Conservation (phyloP, 306 rosid species). For the Cicer bijugum region DNA sequence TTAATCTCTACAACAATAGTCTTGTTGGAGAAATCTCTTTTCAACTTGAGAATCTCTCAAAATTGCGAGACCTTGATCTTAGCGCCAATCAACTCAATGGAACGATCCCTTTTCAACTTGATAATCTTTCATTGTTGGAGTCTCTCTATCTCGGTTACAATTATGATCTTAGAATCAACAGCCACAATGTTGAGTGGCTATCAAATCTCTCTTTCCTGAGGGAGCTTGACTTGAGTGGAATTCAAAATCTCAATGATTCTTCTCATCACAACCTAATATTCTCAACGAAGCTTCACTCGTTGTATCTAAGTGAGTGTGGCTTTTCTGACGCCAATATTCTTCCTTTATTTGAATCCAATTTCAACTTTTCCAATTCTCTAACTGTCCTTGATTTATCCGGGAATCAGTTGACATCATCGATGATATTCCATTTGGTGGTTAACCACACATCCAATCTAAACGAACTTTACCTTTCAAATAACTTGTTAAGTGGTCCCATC, state of each 20-base stretch:
- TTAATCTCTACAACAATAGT: background rate
- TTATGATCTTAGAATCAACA: background rate
- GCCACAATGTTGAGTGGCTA: background rate
- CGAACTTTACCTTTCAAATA: rapidly evolving
- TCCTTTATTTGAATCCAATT: background rate
- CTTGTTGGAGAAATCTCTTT: background rate
- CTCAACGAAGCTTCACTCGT: background rate
- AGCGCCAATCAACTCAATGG: background rate
- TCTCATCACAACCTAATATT: background rate
- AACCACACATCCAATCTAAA: constrained; percentile 19
- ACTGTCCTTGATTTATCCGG: background rate
- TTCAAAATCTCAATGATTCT: background rate
- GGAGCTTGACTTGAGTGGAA: background rate
- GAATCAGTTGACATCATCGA: background rate
- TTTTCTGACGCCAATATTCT: constrained; percentile 13
- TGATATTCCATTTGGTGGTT: background rate
- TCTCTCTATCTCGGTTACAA: background rate
- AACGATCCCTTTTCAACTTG: constrained; percentile 28
- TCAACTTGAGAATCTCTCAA: constrained; percentile 27
- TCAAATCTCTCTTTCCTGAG: constrained; percentile 22
- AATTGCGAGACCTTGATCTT: background rate
- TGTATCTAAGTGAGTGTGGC: background rate
- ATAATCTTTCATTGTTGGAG: constrained; percentile 16
- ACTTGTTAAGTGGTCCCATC: background rate
- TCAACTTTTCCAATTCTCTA: constrained; percentile 31